These are phyloP conservation scores for Pythium utonaiense DNA, from an alignment of 352 stramenopile genomes.

Conservation along the genomic window DNA sequence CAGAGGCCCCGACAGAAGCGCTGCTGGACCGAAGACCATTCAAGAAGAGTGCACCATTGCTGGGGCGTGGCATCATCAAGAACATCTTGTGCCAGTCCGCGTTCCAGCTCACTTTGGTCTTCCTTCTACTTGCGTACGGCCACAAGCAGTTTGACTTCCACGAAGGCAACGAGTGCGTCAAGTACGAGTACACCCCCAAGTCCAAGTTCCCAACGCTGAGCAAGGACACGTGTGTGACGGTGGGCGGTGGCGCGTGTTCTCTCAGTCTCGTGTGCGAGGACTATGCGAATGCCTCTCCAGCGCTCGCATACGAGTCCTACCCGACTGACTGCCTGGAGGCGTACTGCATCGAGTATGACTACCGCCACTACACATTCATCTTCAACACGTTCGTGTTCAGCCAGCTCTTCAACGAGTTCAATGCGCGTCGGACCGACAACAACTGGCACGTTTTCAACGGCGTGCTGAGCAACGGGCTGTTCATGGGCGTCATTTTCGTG, in stretches of 20 bases:
- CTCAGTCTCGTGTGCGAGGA: constrained; percentile 49
- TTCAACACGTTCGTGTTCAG: constrained; percentile 99
- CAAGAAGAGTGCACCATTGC: constrained; percentile 56
- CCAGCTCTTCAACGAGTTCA: constrained; percentile 92
- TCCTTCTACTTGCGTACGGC: constrained; percentile 69
- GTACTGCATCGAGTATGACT: constrained; percentile 63
- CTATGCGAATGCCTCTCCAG: constrained; percentile 43
- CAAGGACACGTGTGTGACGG: constrained; percentile 40
- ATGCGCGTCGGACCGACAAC: constrained; percentile 88
- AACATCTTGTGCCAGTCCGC: constrained; percentile 65
- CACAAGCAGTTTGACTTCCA: constrained; percentile 54
- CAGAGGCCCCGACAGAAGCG: constrained; percentile 58
- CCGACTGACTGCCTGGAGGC: constrained; percentile 45
- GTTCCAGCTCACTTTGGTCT: constrained; percentile 84
- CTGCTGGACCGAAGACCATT: constrained; percentile 66
- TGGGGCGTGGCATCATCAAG: constrained; percentile 68
- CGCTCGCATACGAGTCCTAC: constrained; percentile 34
- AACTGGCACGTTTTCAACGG: constrained; percentile 94
- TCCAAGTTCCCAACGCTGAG: constrained; percentile 38
- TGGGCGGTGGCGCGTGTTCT: constrained; percentile 41
- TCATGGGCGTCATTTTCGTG: constrained; percentile 89
- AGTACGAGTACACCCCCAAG: constrained; percentile 44
- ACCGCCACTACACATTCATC: constrained; percentile 94
- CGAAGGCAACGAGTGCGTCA: constrained; percentile 54
- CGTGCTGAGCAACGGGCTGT: constrained; percentile 90